Evolutionary conservation across 1,284 basidiomycete species (phyloP), one percentile per base, ranked within the genome.

Genomic region (Coniferiporia sulphurascens): DNA sequence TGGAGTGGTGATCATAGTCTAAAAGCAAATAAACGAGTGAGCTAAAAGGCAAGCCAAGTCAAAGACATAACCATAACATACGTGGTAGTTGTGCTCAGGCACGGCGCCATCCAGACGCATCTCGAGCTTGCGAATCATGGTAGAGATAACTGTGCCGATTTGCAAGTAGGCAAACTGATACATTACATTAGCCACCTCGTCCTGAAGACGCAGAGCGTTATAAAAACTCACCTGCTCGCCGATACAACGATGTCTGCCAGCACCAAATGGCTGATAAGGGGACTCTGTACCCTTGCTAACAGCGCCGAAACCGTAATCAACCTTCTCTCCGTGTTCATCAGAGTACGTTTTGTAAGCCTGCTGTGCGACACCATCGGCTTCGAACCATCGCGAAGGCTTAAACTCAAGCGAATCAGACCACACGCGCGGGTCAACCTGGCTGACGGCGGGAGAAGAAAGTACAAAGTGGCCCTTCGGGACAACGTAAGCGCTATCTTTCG

Each of bases 201-300:
- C 61, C 8, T 3, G 60, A 12, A 59, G 56, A 34, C 41, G 21
- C 41, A n/a, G n/a, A n/a, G n/a, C n/a, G n/a, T n/a, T 51, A 19
- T n/a, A 10, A 35, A 34, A 32, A 72, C 78, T 62, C 62, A 87
- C 86, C 79, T 89, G 92, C 76, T 97, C 95, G 65, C 95, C 95
- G 65, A 97, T 96, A 73, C 95, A 98, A 59, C 95, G 80, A 75
- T 98, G 95, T 66, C 93, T 81, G 27, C 95, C 96, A 49, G 96
- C 95, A 60, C 96, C 97, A 69, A 99, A 99, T 1, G 96, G 97
- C 70, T 96, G 89, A 72, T 98, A 98, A 35, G 87, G 86, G 62
- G 86, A 90, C 64, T 93, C 90, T 10, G 93, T 95, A 52, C 93
- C 93, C 74, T 95, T 96, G 73, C 88, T 91, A 48, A 97, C 92